These are phyloP conservation scores for Zizania latifolia DNA, from an alignment of 176 grass and related monocot species.

Conservation along the genomic window DNA sequence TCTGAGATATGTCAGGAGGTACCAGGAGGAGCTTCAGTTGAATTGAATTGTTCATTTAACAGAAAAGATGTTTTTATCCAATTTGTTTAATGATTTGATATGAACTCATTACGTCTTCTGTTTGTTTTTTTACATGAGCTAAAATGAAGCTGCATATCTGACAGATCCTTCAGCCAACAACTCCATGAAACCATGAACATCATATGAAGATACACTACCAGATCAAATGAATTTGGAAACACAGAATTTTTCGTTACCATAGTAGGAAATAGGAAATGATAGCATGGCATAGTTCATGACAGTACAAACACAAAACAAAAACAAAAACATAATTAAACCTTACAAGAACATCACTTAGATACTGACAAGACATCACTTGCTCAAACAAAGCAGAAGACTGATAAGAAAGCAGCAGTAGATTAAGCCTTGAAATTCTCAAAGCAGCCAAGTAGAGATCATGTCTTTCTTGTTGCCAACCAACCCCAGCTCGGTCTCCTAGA, in stretches of 20 bases:
- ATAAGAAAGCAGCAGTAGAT: slow-evolving; percentile 31
- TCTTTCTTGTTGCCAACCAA: slow-evolving; percentile 4
- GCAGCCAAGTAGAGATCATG: slow-evolving; percentile 8
- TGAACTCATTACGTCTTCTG: not conserved
- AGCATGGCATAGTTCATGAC: slow-evolving; percentile 18
- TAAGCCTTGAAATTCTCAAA: no score
- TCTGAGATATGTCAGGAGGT: no score
- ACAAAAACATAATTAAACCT: not conserved
- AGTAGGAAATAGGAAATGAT: not conserved
- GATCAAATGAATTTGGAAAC: not conserved
- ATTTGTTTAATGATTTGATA: not conserved
- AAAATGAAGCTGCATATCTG: not conserved
- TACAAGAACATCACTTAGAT: no score
- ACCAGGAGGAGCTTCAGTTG: no score
- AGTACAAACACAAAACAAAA: slow-evolving; percentile 21
- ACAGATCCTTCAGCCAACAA: not conserved
- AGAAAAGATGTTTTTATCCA: not conserved
- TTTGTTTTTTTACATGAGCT: not conserved
- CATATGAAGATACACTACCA: no score
- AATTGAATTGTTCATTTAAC: not conserved
- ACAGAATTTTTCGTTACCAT: not conserved
- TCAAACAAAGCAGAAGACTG: no score
- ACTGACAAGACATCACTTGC: not conserved
- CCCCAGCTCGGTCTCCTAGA: no score
- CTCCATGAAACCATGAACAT: not conserved